Evolutionary conservation across 768 basidiomycete species (phyloP).

Genomic region (Trametes maxima): DNA sequence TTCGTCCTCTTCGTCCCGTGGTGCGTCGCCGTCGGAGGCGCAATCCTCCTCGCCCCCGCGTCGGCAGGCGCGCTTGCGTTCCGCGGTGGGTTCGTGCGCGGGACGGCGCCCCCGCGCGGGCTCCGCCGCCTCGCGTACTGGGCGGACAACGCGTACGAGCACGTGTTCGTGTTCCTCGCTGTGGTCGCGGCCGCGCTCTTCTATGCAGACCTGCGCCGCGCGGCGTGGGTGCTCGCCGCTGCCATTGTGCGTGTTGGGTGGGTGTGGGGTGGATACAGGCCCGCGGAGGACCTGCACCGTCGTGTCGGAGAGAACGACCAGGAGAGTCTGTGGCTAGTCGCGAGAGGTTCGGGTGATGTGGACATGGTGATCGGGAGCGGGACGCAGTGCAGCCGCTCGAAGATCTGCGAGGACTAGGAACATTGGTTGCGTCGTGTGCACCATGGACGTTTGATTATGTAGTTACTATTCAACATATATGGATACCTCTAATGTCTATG

Average conservation of each 20-base stretch:
- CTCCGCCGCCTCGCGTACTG: constrained; percentile 42
- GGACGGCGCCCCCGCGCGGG: constrained; percentile 29
- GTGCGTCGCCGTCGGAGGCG: constrained; percentile 39
- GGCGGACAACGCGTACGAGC: constrained; percentile 39
- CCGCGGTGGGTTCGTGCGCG: constrained; percentile 30
- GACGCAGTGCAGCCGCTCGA: neutral
- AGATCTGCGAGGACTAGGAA: neutral
- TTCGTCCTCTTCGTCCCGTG: constrained; percentile 36
- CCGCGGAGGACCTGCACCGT: constrained; percentile 24
- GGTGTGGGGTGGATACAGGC: constrained; percentile 29
- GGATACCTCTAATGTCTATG: neutral
- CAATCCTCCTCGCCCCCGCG: constrained; percentile 34
- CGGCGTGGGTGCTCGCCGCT: neutral
- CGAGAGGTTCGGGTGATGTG: constrained; percentile 21
- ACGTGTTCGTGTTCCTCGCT: constrained; percentile 39
- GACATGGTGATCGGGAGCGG: neutral
- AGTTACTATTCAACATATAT: neutral
- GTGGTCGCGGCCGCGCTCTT: constrained; percentile 24
- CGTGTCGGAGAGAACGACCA: constrained; percentile 36
- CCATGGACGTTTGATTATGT: too few relatives aligned
- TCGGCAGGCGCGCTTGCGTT: constrained; percentile 35
- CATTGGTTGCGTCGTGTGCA: too few relatives aligned
- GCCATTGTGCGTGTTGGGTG: constrained; percentile 28
- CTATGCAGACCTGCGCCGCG: constrained; percentile 4
- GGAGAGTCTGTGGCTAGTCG: constrained; percentile 38